Percentiles rank a stretch among this genome's conserved stretches.
phyloP scores from a whole-genome alignment of 2,329 filamentous ascomycete genomes.

The Alternaria infectoria region DNA sequence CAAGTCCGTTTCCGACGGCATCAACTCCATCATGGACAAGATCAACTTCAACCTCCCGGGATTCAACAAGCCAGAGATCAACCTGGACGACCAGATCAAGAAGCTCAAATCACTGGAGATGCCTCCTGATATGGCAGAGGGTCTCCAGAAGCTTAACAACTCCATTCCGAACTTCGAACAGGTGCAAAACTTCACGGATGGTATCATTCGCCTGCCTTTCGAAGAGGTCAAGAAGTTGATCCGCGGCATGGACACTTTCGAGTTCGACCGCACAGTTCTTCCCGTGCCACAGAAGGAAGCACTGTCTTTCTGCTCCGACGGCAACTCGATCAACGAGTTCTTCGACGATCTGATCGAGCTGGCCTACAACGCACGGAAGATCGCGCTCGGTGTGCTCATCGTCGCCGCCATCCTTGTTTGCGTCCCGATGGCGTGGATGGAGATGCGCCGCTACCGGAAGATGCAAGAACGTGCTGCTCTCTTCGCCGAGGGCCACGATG shows the following conservation, averaged over 20 bases:
- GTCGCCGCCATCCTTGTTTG: conserved; percentile 75
- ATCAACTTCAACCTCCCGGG: conserved; percentile 52
- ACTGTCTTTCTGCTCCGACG: conserved; percentile 86
- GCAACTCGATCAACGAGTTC: conserved; percentile 81
- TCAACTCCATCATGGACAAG: conserved; percentile 50
- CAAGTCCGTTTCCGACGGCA: conserved; percentile 41
- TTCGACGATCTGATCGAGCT: conserved; percentile 75
- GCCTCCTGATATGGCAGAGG: conserved; percentile 69
- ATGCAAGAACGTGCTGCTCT: conserved; percentile 74
- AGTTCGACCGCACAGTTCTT: conserved; percentile 78
- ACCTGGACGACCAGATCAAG: conserved; percentile 69
- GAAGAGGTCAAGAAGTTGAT: conserved; percentile 77
- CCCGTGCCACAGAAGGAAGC: conserved; percentile 83
- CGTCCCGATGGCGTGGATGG: conserved; percentile 78
- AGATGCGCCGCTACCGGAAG: conserved; percentile 76
- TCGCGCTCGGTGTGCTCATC: conserved; percentile 77
- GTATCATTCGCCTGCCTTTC: conserved; percentile 79
- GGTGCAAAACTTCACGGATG: conserved; percentile 81
- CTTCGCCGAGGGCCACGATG: conserved; percentile 73
- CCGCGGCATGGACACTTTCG: conserved; percentile 72
- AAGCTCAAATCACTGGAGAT: conserved; percentile 74
- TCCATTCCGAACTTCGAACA: conserved; percentile 83
- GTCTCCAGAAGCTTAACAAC: conserved; percentile 74
- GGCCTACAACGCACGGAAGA: conserved; percentile 71
- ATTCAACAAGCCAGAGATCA: conserved; percentile 59